Conservation (phyloP, 768 basidiomycete species). For the Krasilnikovozyma curviuscula region DNA sequence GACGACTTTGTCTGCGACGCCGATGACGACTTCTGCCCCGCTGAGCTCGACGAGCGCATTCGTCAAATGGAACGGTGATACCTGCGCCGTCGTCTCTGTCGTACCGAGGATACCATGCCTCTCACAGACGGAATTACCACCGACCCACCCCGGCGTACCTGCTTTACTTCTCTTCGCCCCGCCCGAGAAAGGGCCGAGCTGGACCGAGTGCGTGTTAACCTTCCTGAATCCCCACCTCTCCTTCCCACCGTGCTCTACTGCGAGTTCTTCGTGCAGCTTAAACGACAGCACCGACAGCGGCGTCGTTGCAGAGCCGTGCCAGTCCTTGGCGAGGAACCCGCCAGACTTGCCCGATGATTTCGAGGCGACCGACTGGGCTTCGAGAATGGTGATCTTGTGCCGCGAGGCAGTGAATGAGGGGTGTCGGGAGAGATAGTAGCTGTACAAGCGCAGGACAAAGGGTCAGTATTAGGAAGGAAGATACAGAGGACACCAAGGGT, state of each 20-base stretch:
- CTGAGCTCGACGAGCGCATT: slow-evolving; percentile 18
- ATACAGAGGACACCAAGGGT: background rate
- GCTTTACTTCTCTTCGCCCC: slow-evolving; percentile 19
- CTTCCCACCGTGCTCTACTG: slow-evolving; percentile 1
- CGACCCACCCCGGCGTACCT: slow-evolving; percentile 21
- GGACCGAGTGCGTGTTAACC: slow-evolving; percentile 30
- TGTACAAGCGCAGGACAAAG: background rate
- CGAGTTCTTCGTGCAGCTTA: slow-evolving; percentile 4
- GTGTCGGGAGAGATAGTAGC: slow-evolving; percentile 35
- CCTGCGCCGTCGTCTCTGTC: slow-evolving; percentile 23
- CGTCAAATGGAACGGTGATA: slow-evolving; percentile 24
- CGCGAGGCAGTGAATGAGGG: slow-evolving; percentile 19
- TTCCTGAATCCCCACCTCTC: slow-evolving; percentile 34
- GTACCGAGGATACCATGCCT: slow-evolving; percentile 17
- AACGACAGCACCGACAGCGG: slow-evolving; percentile 7
- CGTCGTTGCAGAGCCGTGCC: slow-evolving; percentile 3
- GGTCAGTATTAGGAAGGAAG: background rate
- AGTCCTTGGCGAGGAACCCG: slow-evolving; percentile 37
- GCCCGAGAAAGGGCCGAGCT: background rate
- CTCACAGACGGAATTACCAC: slow-evolving; percentile 17
- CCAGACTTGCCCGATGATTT: slow-evolving; percentile 62
- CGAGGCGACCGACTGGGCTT: slow-evolving; percentile 17
- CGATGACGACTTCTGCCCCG: slow-evolving; percentile 18
- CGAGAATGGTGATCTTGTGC: slow-evolving; percentile 14
- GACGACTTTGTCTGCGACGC: slow-evolving; percentile 12